A percentile compares a stretch with the other conserved stretches of the same genome.
Conservation (phyloP, 352 stramenopile genomes). For the Pythium brachiatum region DNA sequence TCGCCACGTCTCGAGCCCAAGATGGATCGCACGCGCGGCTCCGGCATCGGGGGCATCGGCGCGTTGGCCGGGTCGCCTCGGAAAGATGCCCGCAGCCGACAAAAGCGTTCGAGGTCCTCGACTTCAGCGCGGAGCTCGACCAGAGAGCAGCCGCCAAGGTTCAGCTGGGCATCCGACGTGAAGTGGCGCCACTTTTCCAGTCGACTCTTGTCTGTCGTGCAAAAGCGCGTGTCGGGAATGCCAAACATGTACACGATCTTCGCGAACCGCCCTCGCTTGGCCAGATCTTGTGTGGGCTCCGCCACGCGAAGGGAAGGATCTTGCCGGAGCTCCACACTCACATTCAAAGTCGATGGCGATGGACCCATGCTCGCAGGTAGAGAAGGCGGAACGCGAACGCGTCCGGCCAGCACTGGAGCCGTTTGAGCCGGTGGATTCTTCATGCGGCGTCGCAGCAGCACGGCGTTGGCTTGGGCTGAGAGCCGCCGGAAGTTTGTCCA, state of each 20-base stretch:
- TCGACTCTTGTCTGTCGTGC: constrained; percentile 40
- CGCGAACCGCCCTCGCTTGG: constrained; percentile 68
- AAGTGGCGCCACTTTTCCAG: constrained; percentile 85
- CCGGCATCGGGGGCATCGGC: constrained; percentile 1
- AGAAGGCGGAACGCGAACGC: constrained; percentile 1
- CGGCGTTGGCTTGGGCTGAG: constrained; percentile 7
- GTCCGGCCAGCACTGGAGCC: background rate
- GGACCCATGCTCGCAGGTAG: background rate
- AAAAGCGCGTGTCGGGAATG: constrained; percentile 69
- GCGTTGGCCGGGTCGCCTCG: background rate
- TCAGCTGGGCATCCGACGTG: constrained; percentile 47
- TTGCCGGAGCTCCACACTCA: too few species aligned
- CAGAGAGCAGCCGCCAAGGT: constrained; percentile 37
- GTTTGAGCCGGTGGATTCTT: background rate
- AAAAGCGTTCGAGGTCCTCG: constrained; percentile 58
- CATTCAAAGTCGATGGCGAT: too few species aligned
- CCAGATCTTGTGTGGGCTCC: constrained; percentile 1
- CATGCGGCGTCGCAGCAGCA: constrained; percentile 8
- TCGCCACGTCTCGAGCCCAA: constrained; percentile 58
- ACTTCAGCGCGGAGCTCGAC: constrained; percentile 53
- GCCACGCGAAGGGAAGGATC: background rate
- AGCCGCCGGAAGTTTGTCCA: constrained; percentile 41
- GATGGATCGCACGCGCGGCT: constrained; percentile 45
- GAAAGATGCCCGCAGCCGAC: constrained; percentile 33
- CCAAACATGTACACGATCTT: constrained; percentile 76